Evolutionary conservation across 2,329 filamentous ascomycete genomes (phyloP), one percentile per base, ranked within the genome.

Genomic region (Apiospora aurea): DNA sequence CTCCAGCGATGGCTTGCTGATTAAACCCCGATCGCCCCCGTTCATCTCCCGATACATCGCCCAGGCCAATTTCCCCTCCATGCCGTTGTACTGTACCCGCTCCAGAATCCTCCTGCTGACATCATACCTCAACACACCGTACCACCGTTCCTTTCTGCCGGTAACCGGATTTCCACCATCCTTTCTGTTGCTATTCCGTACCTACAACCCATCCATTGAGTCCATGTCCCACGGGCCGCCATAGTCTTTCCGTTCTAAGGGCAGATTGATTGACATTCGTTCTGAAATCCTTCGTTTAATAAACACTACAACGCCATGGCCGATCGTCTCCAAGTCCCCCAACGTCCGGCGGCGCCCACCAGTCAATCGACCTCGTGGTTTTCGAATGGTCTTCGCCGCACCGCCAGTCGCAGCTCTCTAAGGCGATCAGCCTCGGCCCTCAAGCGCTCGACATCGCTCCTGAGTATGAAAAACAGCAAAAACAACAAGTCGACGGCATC

Each of bases 291-390:
- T 64, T 41, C 34, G n/a, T 64, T 64, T 41, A 0, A 6, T 41
- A 64, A 0, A 6, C n/a, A 64, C 57, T 4, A 11, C 21, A 64
- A 29, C 29, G 34, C 21, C 18, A 64, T 64, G 57, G 34, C 57
- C 21, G 16, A 61, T 8, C n/a, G n/a, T 51, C 53, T 53, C 29
- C 16, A 61, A 21, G 53, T 34, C 29, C 53, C 57, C 18, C 34
- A 64, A 14, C 57, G 57, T n/a, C 67, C 67, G 26, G 44, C 67
- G 44, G 44, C 26, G 44, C 44, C 47, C 10, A 29, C 44, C 26
- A 57, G 47, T 38, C 68, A 53, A n/a, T 69, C 68, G 16, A 69
- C 68, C 18, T 51, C 68, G 18, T 69, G 68, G 68, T 69, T 69
- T 24, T 24, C 46, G 26, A n/a, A 49, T 11, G 18, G 38, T 26